Evolutionary conservation across 1,284 basidiomycete species (phyloP).

Genomic region (Peniophora sp.): DNA sequence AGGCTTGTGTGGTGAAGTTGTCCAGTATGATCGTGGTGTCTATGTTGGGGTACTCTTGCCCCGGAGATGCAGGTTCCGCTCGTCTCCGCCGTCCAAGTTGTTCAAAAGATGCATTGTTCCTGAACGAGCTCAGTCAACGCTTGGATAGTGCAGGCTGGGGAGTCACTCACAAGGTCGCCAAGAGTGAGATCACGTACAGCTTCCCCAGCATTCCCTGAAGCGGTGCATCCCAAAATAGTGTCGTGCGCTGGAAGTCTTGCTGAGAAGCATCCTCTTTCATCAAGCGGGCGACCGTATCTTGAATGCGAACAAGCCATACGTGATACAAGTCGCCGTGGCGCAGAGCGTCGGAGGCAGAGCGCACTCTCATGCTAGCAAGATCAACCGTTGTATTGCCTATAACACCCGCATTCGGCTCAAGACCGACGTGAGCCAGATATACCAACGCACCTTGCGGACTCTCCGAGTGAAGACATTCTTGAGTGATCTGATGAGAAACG

Average conservation of each 20-base stretch:
- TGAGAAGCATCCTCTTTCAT: background rate
- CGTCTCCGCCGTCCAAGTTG: too few species aligned
- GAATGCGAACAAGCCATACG: slow-evolving; percentile 14
- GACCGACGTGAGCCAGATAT: too few species aligned
- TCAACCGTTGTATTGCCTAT: slow-evolving; percentile 17
- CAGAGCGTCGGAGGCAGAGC: slow-evolving; percentile 22
- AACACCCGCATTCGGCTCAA: too few species aligned
- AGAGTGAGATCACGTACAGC: slow-evolving; percentile 24
- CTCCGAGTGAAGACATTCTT: slow-evolving; percentile 17
- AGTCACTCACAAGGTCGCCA: slow-evolving; percentile 18
- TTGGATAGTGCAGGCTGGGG: too few species aligned
- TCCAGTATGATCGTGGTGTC: too few species aligned
- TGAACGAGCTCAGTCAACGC: too few species aligned
- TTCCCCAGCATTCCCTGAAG: slow-evolving; percentile 24
- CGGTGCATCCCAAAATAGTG: slow-evolving; percentile 22
- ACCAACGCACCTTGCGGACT: slow-evolving; percentile 17
- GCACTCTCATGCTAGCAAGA: slow-evolving; percentile 22
- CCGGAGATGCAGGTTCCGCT: too few species aligned
- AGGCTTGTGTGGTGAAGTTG: too few species aligned
- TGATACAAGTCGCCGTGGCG: slow-evolving; percentile 18
- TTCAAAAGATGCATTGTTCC: too few species aligned
- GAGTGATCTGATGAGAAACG: slow-evolving; percentile 20
- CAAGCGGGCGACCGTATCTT: too few species aligned
- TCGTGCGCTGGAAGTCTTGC: slow-evolving; percentile 11
- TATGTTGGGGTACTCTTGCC: too few species aligned